Conservation (phyloP, 1,139 yeast genomes). For the Yarrowia galli region DNA sequence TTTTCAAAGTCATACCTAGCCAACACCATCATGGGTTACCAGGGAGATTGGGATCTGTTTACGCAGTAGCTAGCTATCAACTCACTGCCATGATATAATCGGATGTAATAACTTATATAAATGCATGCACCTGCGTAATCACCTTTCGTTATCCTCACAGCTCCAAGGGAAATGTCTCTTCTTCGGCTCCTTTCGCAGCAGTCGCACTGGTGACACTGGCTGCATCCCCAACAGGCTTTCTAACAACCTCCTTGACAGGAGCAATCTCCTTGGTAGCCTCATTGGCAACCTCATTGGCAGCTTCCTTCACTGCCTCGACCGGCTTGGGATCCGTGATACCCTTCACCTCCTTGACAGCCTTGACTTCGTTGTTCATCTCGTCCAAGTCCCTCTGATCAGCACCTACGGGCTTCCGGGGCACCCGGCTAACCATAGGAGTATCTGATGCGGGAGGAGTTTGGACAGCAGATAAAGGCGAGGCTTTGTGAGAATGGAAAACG, state of each 20-base stretch:
- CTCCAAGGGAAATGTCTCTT: slow-evolving; percentile 34
- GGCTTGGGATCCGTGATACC: neutral
- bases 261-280: neutral
- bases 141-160: neutral
- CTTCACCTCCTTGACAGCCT: slow-evolving; percentile 1
- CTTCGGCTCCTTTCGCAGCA: neutral
- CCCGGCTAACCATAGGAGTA: slow-evolving; percentile 17
- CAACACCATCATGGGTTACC: slow-evolving; percentile 19
- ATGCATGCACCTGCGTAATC: slow-evolving; percentile 15
- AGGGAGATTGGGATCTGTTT: neutral
- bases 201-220: neutral
- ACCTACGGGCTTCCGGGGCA: slow-evolving; percentile 35
- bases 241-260: neutral
- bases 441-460: slow-evolving; percentile 38
- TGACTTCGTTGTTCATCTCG: neutral
- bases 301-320: neutral
- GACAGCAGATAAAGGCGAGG: slow-evolving; percentile 35
- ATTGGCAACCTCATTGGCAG: neutral
- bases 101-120: slow-evolving; percentile 29
- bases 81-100: neutral
- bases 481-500: slow-evolving; percentile 31
- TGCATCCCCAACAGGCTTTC: slow-evolving; percentile 12
- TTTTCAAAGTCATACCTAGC: neutral
- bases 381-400: neutral
- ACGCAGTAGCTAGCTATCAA: neutral